phyloP scores from a whole-genome alignment of 768 basidiomycete species.

The Mycena albidolilacea region DNA sequence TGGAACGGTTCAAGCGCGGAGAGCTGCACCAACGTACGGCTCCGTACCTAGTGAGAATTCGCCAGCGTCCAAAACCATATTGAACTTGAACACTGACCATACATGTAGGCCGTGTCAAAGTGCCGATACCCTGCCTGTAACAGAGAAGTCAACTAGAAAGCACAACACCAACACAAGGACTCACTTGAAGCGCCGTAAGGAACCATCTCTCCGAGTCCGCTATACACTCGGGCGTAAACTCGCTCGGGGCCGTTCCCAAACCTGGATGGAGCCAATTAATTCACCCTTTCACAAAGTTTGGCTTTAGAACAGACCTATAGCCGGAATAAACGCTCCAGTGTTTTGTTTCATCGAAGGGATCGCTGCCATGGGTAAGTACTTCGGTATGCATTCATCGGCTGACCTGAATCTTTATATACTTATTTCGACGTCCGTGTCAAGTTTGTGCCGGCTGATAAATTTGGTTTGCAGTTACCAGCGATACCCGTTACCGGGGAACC shows the following conservation, averaged over 20 bases:
- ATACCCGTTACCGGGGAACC: no score
- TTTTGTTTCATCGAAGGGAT: no score
- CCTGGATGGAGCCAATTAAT: background rate
- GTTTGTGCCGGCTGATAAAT: no score
- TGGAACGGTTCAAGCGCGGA: conserved; percentile 63
- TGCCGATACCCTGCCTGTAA: background rate
- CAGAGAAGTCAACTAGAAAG: background rate
- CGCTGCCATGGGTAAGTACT: no score
- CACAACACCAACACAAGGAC: background rate
- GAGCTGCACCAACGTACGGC: conserved; percentile 39
- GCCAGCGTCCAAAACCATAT: background rate
- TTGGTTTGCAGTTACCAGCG: no score
- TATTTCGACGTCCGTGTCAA: no score
- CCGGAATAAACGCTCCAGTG: background rate
- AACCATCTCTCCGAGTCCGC: conserved; percentile 49
- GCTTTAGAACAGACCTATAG: background rate
- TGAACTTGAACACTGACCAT: conserved; percentile 40
- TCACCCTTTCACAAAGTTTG: no score
- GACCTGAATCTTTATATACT: no score
- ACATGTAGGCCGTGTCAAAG: conserved; percentile 30
- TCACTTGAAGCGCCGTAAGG: conserved; percentile 56
- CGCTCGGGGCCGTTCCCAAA: background rate
- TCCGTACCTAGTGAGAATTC: conserved; percentile 47
- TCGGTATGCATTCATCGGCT: no score
- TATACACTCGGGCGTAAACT: background rate